phyloP scores from a whole-genome alignment of 2,329 filamentous ascomycete genomes.

The Trichophyton verrucosum region DNA sequence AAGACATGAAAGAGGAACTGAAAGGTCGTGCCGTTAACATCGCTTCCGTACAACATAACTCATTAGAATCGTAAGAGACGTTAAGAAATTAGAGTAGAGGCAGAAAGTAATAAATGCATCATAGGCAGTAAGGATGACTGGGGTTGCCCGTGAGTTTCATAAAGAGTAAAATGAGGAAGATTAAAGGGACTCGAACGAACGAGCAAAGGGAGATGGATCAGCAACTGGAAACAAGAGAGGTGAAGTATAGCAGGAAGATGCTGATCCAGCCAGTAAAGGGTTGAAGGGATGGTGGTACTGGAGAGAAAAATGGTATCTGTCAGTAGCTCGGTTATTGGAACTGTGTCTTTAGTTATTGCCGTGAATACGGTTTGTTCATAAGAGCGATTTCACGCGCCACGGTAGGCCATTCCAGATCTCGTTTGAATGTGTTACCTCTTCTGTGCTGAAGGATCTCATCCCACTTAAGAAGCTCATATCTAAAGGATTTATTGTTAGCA shows the following conservation, averaged over 20 bases:
- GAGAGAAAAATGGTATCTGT: background rate
- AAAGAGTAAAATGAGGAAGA: background rate
- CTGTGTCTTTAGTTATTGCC: slow-evolving; percentile 3
- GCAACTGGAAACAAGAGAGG: background rate
- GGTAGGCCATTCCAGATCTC: slow-evolving; percentile 84
- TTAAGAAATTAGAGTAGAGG: background rate
- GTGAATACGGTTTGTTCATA: slow-evolving; percentile 83
- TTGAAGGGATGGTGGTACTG: background rate
- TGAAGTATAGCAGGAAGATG: background rate
- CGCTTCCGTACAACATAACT: background rate
- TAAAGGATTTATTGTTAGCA: slow-evolving; percentile 16
- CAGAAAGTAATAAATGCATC: background rate
- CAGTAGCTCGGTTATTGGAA: background rate
- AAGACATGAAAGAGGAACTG: background rate
- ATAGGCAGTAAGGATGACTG: background rate
- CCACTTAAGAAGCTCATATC: slow-evolving; percentile 84
- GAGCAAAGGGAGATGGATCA: no score
- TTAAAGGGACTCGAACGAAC: background rate
- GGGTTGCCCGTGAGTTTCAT: background rate
- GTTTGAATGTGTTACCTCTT: slow-evolving; percentile 43
- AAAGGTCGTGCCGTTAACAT: background rate
- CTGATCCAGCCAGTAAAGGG: background rate
- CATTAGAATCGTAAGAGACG: background rate
- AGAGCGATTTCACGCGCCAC: slow-evolving; percentile 81
- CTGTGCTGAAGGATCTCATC: slow-evolving; percentile 61